Percentiles rank a stretch among this genome's conserved stretches.
These are phyloP conservation scores for Tarenaya hassleriana DNA, from an alignment of 345 rosid species.

Conservation along the genomic window DNA sequence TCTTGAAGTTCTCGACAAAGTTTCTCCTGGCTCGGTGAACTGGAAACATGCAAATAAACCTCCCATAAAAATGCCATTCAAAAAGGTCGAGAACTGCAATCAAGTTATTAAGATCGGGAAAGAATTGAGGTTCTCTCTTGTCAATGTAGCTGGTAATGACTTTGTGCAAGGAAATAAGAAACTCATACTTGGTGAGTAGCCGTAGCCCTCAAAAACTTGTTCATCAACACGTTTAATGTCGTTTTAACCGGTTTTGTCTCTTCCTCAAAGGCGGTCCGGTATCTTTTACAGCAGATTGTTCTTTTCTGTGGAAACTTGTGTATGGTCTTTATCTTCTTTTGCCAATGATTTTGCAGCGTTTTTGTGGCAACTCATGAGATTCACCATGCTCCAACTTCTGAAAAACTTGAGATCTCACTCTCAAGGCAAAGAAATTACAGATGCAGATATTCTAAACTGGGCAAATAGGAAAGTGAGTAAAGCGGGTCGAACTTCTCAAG, in stretches of 20 bases:
- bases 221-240: conserved; percentile 8
- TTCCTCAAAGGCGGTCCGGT: not conserved
- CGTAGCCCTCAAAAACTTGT: conserved; percentile 4
- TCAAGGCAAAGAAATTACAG: conserved; percentile 92
- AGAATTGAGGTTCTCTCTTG: conserved; percentile 62
- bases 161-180: conserved; percentile 37
- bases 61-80: conserved; percentile 34
- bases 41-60: conserved; percentile 36
- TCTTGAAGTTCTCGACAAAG: conserved; percentile 36
- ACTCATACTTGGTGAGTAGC: conserved; percentile 34
- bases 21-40: conserved; percentile 33
- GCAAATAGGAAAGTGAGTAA: conserved; percentile 83
- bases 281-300: not conserved
- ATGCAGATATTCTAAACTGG: conserved; percentile 79
- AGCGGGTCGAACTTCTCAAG: conserved; percentile 56
- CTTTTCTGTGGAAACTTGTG: not conserved
- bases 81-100: conserved; percentile 35
- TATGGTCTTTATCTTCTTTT: conserved; percentile 15
- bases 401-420: conserved; percentile 80
- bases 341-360: too few relatives aligned
- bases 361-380: conserved; percentile 98
- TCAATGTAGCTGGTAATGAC: conserved; percentile 96
- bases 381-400: conserved; percentile 89
- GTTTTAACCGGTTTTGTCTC: not conserved
- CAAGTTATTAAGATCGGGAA: conserved; percentile 34